phyloP scores from a whole-genome alignment of 345 rosid species.

The Citrus mangshanensis region DNA sequence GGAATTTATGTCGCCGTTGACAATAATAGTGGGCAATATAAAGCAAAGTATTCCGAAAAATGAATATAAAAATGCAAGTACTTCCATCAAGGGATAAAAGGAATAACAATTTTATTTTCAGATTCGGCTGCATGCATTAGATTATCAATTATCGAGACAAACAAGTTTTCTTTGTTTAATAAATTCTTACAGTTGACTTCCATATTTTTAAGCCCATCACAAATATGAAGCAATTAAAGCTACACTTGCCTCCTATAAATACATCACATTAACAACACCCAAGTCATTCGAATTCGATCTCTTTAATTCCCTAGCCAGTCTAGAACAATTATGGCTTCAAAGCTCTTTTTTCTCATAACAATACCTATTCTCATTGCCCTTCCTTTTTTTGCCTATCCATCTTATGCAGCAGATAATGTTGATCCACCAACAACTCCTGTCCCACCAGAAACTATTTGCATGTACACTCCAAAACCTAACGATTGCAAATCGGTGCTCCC shows the following conservation, averaged over 20 bases:
- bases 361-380: constrained; percentile 4
- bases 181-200: constrained; percentile 19
- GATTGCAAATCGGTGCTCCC: constrained; percentile 57
- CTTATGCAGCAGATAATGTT: constrained; percentile 15
- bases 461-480: constrained; percentile 59
- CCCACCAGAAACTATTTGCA: constrained; percentile 42
- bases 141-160: not conserved
- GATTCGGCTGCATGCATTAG: not conserved
- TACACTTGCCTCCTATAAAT: constrained; percentile 13
- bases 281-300: not conserved
- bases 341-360: constrained; percentile 10
- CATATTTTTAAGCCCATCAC: not conserved
- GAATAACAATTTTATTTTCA: no score
- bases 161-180: not conserved
- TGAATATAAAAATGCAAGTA: no score
- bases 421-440: constrained; percentile 23
- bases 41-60: no score
- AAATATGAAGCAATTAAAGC: not conserved
- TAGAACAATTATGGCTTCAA: constrained; percentile 12
- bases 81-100: no score
- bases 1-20: no score
- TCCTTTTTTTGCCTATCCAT: constrained; percentile 25
- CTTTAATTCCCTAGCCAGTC: not conserved
- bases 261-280: not conserved
- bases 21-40: no score